A percentile compares a stretch with the other conserved stretches of the same genome.
phyloP scores from a whole-genome alignment of 352 stramenopile genomes.

The Phytophthora ohioensis region DNA sequence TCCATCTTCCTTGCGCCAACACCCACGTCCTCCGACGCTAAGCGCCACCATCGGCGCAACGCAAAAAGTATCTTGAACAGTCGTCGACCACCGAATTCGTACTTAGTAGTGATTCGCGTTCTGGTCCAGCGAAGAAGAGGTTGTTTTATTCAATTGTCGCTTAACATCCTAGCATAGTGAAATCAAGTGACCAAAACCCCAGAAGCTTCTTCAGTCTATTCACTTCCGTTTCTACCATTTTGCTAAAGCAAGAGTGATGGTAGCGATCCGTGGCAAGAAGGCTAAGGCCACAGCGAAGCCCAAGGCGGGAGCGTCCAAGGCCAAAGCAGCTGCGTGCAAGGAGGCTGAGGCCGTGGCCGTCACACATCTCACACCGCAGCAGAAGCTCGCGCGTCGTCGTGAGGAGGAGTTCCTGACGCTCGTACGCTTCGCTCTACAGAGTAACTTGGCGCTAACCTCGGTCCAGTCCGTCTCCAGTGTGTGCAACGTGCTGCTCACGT shows the following conservation, averaged over 20 bases:
- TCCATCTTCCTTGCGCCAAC: slow-evolving; percentile 9
- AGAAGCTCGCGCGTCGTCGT: slow-evolving; percentile 44
- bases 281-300: slow-evolving; percentile 67
- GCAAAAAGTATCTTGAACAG: slow-evolving; percentile 15
- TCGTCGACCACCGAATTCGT: slow-evolving; percentile 27
- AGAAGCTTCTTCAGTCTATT: slow-evolving; percentile 16
- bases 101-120: slow-evolving; percentile 20
- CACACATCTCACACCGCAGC: slow-evolving; percentile 39
- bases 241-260: slow-evolving; percentile 47
- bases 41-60: slow-evolving; percentile 16
- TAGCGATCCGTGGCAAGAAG: slow-evolving; percentile 80
- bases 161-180: slow-evolving; percentile 21
- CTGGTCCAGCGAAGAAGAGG: slow-evolving; percentile 9
- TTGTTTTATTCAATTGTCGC: background rate
- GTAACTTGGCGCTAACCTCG: slow-evolving; percentile 38
- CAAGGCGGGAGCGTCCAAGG: slow-evolving; percentile 47
- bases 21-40: slow-evolving; percentile 6
- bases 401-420: slow-evolving; percentile 61
- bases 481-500: slow-evolving; percentile 64
- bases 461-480: slow-evolving; percentile 32
- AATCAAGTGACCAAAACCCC: slow-evolving; percentile 11
- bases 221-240: slow-evolving; percentile 5
- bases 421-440: slow-evolving; percentile 58
- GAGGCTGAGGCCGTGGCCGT: slow-evolving; percentile 21
- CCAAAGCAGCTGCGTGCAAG: slow-evolving; percentile 38